phyloP scores from a whole-genome alignment of 129 eudicot species.

The Pseudognaphalium luteoalbum region DNA sequence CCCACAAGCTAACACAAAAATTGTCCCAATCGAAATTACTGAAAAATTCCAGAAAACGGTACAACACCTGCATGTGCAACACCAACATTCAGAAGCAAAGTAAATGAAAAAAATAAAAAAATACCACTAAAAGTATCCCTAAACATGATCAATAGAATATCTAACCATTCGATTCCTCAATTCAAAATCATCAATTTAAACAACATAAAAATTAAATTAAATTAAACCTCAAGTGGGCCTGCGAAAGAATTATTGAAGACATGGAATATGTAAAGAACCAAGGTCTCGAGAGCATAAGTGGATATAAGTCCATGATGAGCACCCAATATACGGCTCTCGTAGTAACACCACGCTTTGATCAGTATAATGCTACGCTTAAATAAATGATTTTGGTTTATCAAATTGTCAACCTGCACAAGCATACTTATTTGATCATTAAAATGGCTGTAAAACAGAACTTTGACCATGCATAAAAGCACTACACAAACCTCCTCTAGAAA shows the following conservation, averaged over 20 bases:
- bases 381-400: constrained; percentile 82
- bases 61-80: constrained; percentile 65
- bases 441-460: not conserved
- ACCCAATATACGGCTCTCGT: constrained; percentile 95
- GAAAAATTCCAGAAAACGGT: constrained; percentile 94
- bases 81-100: constrained; percentile 17
- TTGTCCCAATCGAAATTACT: constrained; percentile 96
- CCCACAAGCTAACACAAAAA: constrained; percentile 96
- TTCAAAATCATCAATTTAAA: not conserved
- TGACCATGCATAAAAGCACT: constrained; percentile 3
- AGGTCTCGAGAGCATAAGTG: constrained; percentile 92
- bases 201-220: not conserved
- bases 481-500: constrained; percentile 90
- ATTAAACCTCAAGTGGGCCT: constrained; percentile 93
- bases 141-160: not conserved
- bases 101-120: not conserved
- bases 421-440: not conserved
- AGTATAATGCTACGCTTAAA: constrained; percentile 94
- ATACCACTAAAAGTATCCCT: not conserved
- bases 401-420: constrained; percentile 71
- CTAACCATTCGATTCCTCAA: not conserved
- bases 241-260: constrained; percentile 81
- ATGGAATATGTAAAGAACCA: constrained; percentile 97
- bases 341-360: constrained; percentile 98
- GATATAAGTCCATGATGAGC: constrained; percentile 98